Percentiles rank a stretch among this genome's conserved stretches.
These are phyloP conservation scores for Raphidocelis subcapitata DNA, from an alignment of 139 green algal species.

Conservation along the genomic window DNA sequence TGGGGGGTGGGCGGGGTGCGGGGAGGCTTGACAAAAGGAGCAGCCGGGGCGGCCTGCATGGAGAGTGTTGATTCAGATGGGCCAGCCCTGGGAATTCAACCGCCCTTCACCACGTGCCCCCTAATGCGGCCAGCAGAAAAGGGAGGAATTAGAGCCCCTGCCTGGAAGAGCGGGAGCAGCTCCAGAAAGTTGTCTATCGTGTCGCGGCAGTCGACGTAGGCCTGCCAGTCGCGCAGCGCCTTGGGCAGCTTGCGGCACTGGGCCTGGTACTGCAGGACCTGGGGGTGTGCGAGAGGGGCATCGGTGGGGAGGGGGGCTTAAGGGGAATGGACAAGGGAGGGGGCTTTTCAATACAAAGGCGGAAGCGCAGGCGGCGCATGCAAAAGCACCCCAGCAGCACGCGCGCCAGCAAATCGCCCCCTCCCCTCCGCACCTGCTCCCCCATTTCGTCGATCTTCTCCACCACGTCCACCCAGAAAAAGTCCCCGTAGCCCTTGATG, in stretches of 20 bases:
- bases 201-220: slow-evolving; percentile 79
- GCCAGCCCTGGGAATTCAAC: no score
- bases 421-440: slow-evolving; percentile 48
- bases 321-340: no score
- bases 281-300: no score
- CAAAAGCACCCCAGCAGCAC: no score
- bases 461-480: slow-evolving; percentile 90
- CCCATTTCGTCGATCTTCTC: slow-evolving; percentile 86
- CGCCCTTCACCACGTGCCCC: no score
- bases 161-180: slow-evolving; percentile 87
- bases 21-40: slow-evolving; percentile 27
- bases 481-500: slow-evolving; percentile 85
- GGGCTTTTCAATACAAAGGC: no score
- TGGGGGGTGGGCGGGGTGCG: not conserved
- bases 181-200: slow-evolving; percentile 92
- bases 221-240: slow-evolving; percentile 86
- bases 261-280: slow-evolving; percentile 64
- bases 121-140: no score
- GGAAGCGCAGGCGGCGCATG: no score
- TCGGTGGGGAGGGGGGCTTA: no score
- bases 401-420: not conserved
- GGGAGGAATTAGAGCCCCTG: no score
- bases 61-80: no score
- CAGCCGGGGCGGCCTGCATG: no score
- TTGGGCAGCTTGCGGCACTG: slow-evolving; percentile 87